Evolutionary conservation across 2,329 filamentous ascomycete genomes (phyloP).

Genomic region (Aspergillus amoenus): DNA sequence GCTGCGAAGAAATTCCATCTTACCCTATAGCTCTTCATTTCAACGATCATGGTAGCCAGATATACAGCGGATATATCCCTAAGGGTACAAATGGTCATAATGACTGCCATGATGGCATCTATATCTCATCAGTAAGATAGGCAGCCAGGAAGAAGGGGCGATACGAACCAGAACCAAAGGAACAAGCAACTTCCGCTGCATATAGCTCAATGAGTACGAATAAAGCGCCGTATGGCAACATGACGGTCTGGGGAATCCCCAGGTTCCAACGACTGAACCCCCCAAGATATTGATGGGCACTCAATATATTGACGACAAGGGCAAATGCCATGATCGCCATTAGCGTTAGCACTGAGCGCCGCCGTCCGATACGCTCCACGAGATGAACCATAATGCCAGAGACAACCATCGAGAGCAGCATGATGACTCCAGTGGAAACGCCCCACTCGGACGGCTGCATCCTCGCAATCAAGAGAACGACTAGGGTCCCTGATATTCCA

Average conservation of each 20-base stretch:
- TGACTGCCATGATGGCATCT: neutral
- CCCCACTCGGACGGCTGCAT: no score
- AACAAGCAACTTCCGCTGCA: neutral
- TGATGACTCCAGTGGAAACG: neutral
- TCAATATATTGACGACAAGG: neutral
- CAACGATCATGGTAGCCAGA: no score
- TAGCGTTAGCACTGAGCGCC: neutral
- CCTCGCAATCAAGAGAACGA: no score
- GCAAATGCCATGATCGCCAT: neutral
- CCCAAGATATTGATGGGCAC: no score
- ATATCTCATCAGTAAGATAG: neutral
- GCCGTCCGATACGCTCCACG: neutral
- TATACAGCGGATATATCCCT: neutral
- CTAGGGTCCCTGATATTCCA: neutral
- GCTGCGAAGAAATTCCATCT: no score
- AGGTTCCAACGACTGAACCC: no score
- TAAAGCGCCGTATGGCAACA: no score
- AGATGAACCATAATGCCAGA: neutral
- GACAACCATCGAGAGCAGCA: neutral
- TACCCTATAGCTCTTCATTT: neutral
- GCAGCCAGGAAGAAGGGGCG: neutral
- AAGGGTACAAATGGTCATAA: neutral
- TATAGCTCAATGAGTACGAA: no score
- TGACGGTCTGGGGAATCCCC: neutral
- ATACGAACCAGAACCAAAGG: neutral